Evolutionary conservation across 1,284 basidiomycete species (phyloP).

Genomic region (Melampsora americana): DNA sequence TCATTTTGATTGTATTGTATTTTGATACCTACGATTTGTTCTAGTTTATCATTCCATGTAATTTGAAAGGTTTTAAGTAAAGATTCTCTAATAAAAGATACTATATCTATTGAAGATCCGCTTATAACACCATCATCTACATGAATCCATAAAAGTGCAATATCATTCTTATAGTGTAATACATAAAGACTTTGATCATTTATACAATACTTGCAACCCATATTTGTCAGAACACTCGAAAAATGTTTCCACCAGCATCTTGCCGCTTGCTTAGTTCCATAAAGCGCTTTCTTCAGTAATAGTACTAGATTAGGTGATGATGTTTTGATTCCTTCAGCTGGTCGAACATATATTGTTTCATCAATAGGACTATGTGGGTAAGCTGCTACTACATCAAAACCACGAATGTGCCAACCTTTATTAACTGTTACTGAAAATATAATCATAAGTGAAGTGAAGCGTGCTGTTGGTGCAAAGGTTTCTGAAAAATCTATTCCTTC

Average conservation of each 20-base stretch:
- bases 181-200: neutral
- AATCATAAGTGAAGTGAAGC: neutral
- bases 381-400: slow-evolving; percentile 24
- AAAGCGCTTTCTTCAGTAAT: neutral
- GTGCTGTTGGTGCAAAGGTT: slow-evolving; percentile 15
- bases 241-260: slow-evolving; percentile 16
- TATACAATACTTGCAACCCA: neutral
- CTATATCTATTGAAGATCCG: neutral
- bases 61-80: too few species aligned
- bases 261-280: slow-evolving; percentile 8
- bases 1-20: too few species aligned
- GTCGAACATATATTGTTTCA: neutral
- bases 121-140: slow-evolving; percentile 15
- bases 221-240: neutral
- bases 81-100: slow-evolving; percentile 3
- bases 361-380: slow-evolving; percentile 28
- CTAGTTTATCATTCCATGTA: too few species aligned
- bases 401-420: neutral
- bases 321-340: neutral
- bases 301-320: neutral
- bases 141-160: slow-evolving; percentile 5
- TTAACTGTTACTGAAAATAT: neutral
- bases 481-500: slow-evolving; percentile 8
- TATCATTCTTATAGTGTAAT: neutral
- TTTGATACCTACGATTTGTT: slow-evolving; percentile 12